These are phyloP conservation scores for Friedmanniomyces simplex DNA, from an alignment of 495 filamentous ascomycete genomes.

Conservation along the genomic window DNA sequence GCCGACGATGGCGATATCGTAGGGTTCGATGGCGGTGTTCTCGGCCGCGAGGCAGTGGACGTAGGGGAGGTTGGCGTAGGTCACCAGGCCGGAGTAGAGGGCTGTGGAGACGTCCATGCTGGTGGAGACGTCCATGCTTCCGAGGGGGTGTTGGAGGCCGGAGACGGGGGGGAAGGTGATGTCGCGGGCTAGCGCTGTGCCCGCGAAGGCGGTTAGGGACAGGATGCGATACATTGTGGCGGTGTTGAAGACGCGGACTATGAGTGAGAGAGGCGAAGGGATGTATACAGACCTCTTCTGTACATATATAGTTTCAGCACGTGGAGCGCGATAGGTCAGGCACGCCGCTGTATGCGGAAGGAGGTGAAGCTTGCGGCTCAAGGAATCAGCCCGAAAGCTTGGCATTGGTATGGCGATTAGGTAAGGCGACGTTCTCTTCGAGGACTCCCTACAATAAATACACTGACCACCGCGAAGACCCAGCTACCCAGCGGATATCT, in stretches of 20 bases:
- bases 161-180: conserved; percentile 35
- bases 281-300: not conserved
- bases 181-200: conserved; percentile 23
- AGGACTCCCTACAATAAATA: no score
- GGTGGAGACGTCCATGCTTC: conserved; percentile 18
- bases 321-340: not conserved
- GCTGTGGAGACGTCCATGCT: conserved; percentile 29
- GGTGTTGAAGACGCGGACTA: not conserved
- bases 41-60: conserved; percentile 33
- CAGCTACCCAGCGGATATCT: no score
- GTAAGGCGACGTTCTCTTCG: not conserved
- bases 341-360: not conserved
- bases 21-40: conserved; percentile 41
- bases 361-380: not conserved
- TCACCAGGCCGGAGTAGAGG: conserved; percentile 37
- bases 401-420: not conserved
- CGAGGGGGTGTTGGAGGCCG: conserved; percentile 8
- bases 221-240: not conserved
- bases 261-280: not conserved
- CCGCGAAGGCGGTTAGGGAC: not conserved
- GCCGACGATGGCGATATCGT: conserved; percentile 73
- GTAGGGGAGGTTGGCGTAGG: conserved; percentile 41
- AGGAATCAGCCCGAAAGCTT: not conserved
- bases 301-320: not conserved
- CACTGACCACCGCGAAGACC: no score